Evolutionary conservation across 148 eudicot species (phyloP).

Genomic region (Polygonum maritimum): DNA sequence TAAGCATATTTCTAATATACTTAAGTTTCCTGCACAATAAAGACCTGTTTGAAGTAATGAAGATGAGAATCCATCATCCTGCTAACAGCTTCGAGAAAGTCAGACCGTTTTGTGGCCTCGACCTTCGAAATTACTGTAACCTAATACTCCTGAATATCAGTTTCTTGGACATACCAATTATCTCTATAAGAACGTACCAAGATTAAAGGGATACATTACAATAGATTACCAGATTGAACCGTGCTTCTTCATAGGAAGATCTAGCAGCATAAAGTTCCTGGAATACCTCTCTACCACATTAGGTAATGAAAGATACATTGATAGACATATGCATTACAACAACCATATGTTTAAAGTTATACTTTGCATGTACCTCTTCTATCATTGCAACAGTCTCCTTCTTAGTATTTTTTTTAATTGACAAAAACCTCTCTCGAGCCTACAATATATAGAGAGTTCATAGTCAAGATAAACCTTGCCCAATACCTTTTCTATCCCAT

Average conservation of each 20-base stretch:
- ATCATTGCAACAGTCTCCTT: constrained; percentile 55
- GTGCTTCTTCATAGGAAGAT: constrained; percentile 73
- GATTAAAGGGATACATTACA: background rate
- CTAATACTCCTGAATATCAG: constrained; percentile 21
- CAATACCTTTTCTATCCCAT: background rate
- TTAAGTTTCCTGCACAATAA: background rate
- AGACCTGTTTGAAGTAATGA: constrained; percentile 74
- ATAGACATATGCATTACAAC: background rate
- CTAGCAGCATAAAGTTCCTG: constrained; percentile 91
- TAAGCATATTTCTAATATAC: background rate
- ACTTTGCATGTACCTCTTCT: constrained; percentile 62
- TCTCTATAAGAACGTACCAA: background rate
- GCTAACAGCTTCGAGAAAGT: constrained; percentile 78
- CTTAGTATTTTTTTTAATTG: constrained; percentile 70
- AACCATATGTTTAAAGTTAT: constrained; percentile 12
- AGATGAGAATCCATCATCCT: constrained; percentile 91
- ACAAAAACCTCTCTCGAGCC: constrained; percentile 77
- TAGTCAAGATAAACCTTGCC: background rate
- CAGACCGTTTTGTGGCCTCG: constrained; percentile 83
- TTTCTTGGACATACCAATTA: background rate
- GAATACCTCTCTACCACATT: constrained; percentile 58
- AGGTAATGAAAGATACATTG: constrained; percentile 31
- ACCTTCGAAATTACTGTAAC: constrained; percentile 68
- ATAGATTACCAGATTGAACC: constrained; percentile 65
- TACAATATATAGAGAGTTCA: constrained; percentile 11